These are phyloP conservation scores for Nosema bombycis DNA, from an alignment of 371 early-diverging fungal species.

Conservation along the genomic window DNA sequence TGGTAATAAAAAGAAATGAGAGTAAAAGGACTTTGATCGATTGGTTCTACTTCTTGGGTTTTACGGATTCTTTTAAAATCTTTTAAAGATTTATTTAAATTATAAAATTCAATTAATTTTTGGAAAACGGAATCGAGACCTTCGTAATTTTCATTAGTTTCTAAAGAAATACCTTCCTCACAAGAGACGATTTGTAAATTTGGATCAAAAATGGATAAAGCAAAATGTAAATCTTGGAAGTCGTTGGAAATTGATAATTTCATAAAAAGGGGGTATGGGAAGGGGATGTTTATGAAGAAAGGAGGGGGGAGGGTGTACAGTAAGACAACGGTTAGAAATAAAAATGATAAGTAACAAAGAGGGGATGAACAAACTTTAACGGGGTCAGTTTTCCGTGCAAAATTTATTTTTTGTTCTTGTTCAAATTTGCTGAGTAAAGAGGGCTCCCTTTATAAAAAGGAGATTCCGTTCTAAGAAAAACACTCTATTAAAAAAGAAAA, in stretches of 20 bases:
- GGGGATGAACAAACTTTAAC: too few species aligned
- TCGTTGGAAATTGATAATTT: conserved; percentile 2
- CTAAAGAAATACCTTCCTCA: neutral
- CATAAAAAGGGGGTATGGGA: too few species aligned
- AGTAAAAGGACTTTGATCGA: neutral
- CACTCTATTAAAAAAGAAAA: too few species aligned
- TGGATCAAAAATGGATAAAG: neutral
- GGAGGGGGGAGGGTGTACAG: too few species aligned
- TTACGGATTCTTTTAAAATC: conserved; percentile 24
- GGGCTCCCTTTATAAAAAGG: too few species aligned
- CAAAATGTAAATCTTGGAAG: conserved; percentile 29
- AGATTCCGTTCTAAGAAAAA: too few species aligned
- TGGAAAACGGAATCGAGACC: neutral
- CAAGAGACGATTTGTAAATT: neutral
- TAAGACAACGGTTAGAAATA: too few species aligned
- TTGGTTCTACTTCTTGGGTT: neutral
- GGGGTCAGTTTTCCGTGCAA: too few species aligned
- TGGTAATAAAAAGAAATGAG: conserved; percentile 7
- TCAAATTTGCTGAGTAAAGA: too few species aligned
- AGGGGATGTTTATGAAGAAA: too few species aligned
- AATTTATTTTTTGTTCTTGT: too few species aligned
- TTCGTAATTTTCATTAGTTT: neutral
- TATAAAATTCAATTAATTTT: neutral
- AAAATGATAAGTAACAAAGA: too few species aligned
- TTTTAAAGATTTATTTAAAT: neutral